These are phyloP conservation scores for Eragrostis nindensis DNA, from an alignment of 176 grass and related monocot species.

Conservation along the genomic window DNA sequence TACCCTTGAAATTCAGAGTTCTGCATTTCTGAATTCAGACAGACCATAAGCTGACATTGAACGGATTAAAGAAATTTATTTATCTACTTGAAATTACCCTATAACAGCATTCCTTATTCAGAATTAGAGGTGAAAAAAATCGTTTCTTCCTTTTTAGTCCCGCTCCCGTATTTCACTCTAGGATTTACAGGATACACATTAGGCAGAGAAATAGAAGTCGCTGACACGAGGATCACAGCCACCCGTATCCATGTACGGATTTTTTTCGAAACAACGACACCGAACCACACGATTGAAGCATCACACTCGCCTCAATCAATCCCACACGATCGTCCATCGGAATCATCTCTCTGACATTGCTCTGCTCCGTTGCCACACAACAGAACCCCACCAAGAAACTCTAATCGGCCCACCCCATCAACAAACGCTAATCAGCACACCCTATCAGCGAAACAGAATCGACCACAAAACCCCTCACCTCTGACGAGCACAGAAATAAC, in stretches of 20 bases:
- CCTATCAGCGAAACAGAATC: neutral
- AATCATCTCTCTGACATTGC: constrained; percentile 17
- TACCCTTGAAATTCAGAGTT: neutral
- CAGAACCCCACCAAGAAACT: constrained; percentile 39
- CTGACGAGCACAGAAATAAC: neutral
- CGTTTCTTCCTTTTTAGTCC: neutral
- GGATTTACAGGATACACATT: neutral
- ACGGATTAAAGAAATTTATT: neutral
- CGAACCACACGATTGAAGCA: neutral
- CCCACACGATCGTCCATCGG: neutral
- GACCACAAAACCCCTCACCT: neutral
- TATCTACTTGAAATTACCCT: no score
- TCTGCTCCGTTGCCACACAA: neutral
- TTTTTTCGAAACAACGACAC: neutral
- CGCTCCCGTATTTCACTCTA: neutral
- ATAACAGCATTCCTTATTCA: neutral
- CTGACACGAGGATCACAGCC: neutral
- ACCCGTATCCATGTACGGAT: neutral
- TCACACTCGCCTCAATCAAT: neutral
- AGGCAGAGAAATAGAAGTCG: neutral
- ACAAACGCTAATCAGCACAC: neutral
- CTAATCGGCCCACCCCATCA: no score
- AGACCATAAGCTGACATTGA: neutral
- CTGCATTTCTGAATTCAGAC: neutral
- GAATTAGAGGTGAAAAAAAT: neutral